These are phyloP conservation scores for Peronospora destructor DNA, from an alignment of 352 stramenopile genomes.

Conservation along the genomic window DNA sequence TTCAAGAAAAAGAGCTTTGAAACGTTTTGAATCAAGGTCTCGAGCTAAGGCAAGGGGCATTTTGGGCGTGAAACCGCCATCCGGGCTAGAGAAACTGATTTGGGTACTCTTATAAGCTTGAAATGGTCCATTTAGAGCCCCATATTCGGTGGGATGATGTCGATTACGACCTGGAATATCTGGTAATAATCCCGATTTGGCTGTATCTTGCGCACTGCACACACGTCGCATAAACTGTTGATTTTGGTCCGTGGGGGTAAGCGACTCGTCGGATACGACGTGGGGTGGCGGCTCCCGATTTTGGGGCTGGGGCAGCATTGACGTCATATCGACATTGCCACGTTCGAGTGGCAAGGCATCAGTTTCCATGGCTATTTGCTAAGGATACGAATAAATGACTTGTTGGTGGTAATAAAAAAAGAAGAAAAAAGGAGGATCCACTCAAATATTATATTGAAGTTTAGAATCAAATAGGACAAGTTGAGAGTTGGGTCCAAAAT, in stretches of 20 bases:
- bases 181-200: slow-evolving; percentile 16
- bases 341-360: slow-evolving; percentile 44
- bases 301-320: slow-evolving; percentile 7
- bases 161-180: slow-evolving; percentile 7
- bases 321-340: slow-evolving; percentile 41
- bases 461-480: no score
- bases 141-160: slow-evolving; percentile 12
- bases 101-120: slow-evolving; percentile 7
- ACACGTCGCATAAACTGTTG: slow-evolving; percentile 48
- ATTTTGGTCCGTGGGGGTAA: slow-evolving; percentile 28
- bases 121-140: slow-evolving; percentile 9
- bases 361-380: slow-evolving; percentile 31
- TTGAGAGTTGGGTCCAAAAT: no score
- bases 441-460: no score
- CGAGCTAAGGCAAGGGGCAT: background rate
- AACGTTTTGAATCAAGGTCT: background rate
- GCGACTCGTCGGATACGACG: slow-evolving; percentile 38
- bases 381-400: background rate
- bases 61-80: background rate
- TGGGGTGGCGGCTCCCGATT: slow-evolving; percentile 12
- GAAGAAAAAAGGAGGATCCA: no score
- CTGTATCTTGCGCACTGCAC: slow-evolving; percentile 47
- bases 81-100: slow-evolving; percentile 13
- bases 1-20: slow-evolving; percentile 23
- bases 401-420: no score